Evolutionary conservation across 306 rosid genomes (phyloP).

Genomic region (Trifolium fragiferum): DNA sequence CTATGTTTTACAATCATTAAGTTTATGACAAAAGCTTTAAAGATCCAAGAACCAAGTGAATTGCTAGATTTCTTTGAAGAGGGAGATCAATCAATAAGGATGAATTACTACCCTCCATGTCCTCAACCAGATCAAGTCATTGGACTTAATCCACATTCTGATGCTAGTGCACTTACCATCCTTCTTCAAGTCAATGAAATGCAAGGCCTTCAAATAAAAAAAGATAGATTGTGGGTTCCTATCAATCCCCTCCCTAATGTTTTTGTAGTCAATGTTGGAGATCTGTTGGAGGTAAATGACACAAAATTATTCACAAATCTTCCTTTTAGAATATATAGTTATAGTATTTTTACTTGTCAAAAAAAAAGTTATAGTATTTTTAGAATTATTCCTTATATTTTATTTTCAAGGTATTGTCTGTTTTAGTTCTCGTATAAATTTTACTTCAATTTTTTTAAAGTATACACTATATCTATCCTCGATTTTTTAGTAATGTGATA

Average conservation of each 20-base stretch:
- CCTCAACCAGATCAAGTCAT: conserved; percentile 43
- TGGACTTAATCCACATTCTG: conserved; percentile 46
- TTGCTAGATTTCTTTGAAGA: conserved; percentile 37
- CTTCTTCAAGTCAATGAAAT: conserved; percentile 46
- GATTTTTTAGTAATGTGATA: too few species aligned
- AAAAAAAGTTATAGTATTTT: too few species aligned
- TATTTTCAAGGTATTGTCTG: too few species aligned
- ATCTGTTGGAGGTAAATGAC: conserved; percentile 37
- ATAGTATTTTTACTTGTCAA: too few species aligned
- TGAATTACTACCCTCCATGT: conserved; percentile 46
- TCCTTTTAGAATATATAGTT: too few species aligned
- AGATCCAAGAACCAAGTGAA: conserved; percentile 4
- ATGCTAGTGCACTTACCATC: conserved; percentile 41
- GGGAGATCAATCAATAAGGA: conserved; percentile 36
- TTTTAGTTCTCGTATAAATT: too few species aligned
- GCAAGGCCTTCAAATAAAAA: conserved; percentile 47
- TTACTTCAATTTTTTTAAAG: too few species aligned
- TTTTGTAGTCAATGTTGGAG: conserved; percentile 44
- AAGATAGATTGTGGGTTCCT: conserved; percentile 38
- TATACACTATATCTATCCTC: too few species aligned
- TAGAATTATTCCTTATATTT: too few species aligned
- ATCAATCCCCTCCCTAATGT: conserved; percentile 38
- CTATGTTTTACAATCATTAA: conserved; percentile 32
- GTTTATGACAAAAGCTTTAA: conserved; percentile 38
- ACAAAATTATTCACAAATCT: neutral